phyloP scores from a whole-genome alignment of 306 rosid species.

The Rosa rugosa region DNA sequence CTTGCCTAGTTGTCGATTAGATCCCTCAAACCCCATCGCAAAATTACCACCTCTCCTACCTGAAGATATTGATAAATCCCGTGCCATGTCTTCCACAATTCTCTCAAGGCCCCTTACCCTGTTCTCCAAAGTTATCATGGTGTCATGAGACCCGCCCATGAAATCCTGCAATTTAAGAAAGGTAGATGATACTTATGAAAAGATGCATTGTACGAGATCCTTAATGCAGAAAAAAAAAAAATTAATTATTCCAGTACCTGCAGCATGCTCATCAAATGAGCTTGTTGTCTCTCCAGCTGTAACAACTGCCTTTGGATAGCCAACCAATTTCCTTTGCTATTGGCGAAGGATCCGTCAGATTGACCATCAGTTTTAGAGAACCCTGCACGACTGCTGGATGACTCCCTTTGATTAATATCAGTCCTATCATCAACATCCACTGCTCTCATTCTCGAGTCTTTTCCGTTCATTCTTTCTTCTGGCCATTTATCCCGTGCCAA shows the following conservation, averaged over 20 bases:
- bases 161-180: slow-evolving; percentile 71
- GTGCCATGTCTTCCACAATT: slow-evolving; percentile 94
- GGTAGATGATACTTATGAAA: slow-evolving; percentile 21
- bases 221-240: background rate
- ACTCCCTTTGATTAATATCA: slow-evolving; percentile 66
- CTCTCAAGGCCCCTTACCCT: slow-evolving; percentile 98
- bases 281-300: slow-evolving; percentile 95
- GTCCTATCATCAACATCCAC: slow-evolving; percentile 52
- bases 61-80: slow-evolving; percentile 81
- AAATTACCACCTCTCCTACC: slow-evolving; percentile 77
- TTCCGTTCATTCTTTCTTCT: slow-evolving; percentile 66
- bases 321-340: slow-evolving; percentile 90
- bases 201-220: slow-evolving; percentile 18
- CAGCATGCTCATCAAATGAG: slow-evolving; percentile 96
- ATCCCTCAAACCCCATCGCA: slow-evolving; percentile 73
- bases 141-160: slow-evolving; percentile 98
- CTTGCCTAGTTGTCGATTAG: slow-evolving; percentile 69
- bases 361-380: slow-evolving; percentile 81
- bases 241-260: slow-evolving; percentile 53
- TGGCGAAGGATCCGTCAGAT: slow-evolving; percentile 71
- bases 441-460: slow-evolving; percentile 62
- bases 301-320: slow-evolving; percentile 91
- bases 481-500: slow-evolving; percentile 50
- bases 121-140: slow-evolving; percentile 94
- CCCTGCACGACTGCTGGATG: slow-evolving; percentile 62